Evolutionary conservation across 805 yeast genomes (phyloP).

Genomic region (Metschnikowia dekortorum): DNA sequence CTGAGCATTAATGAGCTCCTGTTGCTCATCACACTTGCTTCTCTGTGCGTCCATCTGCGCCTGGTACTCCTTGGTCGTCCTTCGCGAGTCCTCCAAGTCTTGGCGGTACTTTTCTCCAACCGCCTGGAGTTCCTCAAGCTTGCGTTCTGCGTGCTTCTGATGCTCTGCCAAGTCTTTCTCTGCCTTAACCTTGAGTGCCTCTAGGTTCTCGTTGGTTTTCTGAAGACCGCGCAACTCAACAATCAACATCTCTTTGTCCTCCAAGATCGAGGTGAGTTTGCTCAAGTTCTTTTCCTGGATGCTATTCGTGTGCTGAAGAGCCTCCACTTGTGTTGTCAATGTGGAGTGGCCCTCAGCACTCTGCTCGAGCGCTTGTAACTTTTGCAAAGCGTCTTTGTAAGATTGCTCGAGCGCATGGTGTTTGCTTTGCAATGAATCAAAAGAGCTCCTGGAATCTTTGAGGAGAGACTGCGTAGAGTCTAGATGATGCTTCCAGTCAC

Average conservation of each 20-base stretch:
- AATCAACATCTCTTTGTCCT: conserved; percentile 2
- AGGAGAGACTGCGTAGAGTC: neutral
- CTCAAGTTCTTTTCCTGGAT: conserved; percentile 2
- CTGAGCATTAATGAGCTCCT: neutral
- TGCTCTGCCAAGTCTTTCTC: neutral
- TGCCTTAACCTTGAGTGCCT: conserved; percentile 1
- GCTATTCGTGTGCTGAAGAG: neutral
- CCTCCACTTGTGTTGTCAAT: neutral
- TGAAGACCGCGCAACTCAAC: conserved; percentile 2
- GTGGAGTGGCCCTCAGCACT: neutral
- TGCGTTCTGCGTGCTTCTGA: neutral
- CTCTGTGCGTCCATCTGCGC: neutral
- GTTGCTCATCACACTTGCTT: neutral
- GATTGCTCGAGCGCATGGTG: neutral
- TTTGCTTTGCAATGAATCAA: neutral
- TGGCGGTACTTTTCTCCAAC: neutral
- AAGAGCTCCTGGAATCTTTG: neutral
- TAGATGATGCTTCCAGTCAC: neutral
- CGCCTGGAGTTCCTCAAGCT: neutral
- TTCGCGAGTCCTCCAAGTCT: neutral
- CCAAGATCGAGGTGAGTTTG: conserved; percentile 3
- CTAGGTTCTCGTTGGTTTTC: neutral
- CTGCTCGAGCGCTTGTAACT: neutral
- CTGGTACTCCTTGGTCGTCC: neutral
- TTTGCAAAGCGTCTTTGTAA: neutral